Evolutionary conservation across 768 basidiomycete species (phyloP).

Genomic region (Rhizopogon vulgaris): DNA sequence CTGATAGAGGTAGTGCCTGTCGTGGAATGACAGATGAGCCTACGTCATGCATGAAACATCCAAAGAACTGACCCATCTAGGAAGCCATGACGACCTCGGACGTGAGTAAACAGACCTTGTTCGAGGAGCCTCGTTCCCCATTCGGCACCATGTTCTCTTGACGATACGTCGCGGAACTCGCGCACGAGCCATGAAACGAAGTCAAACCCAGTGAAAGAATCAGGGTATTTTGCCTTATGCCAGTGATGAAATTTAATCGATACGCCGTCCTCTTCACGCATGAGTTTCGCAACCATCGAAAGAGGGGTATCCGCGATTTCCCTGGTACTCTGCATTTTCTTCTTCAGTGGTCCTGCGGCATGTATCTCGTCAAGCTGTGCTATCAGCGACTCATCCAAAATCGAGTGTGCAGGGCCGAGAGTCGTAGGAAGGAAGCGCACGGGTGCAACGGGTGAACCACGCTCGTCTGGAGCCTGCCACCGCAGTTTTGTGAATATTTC

Average conservation of each 20-base stretch:
- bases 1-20: constrained; percentile 84
- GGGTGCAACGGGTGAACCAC: constrained; percentile 41
- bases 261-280: constrained; percentile 81
- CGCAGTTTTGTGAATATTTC: constrained; percentile 82
- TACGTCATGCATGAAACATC: background rate
- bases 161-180: constrained; percentile 85
- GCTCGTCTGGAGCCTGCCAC: constrained; percentile 54
- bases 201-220: constrained; percentile 85
- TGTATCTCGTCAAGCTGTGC: constrained; percentile 79
- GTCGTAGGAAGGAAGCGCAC: constrained; percentile 82
- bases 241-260: constrained; percentile 82
- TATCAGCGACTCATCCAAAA: constrained; percentile 75
- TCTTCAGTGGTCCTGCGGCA: constrained; percentile 63
- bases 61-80: constrained; percentile 65
- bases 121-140: constrained; percentile 74
- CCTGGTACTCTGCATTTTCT: constrained; percentile 76
- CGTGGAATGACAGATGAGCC: background rate
- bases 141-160: constrained; percentile 71
- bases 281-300: constrained; percentile 65
- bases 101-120: constrained; percentile 83
- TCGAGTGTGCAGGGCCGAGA: constrained; percentile 71
- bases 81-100: constrained; percentile 72
- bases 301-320: constrained; percentile 65
- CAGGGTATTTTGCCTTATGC: constrained; percentile 67
- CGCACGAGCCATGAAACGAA: constrained; percentile 91